Percentiles rank a stretch among this genome's conserved stretches.
Evolutionary conservation across 2,329 filamentous ascomycete genomes (phyloP).

Genomic region (Colletotrichum paranaense): DNA sequence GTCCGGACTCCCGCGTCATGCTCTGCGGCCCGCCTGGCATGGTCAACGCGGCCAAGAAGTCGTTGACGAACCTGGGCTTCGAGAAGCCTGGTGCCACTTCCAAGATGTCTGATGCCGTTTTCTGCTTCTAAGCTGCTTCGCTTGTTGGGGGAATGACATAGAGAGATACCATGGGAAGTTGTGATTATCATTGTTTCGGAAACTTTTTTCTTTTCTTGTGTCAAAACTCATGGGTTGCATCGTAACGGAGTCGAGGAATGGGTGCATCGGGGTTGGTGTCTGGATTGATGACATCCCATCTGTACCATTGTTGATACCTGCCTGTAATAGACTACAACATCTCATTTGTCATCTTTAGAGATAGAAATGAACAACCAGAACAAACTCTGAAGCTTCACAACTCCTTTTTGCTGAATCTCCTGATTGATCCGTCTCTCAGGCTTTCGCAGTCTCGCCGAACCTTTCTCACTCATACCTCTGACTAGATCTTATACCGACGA

Average conservation of each 20-base stretch:
- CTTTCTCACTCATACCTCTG: too few relatives aligned
- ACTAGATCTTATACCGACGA: too few relatives aligned
- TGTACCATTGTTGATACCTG: slow-evolving; percentile 30
- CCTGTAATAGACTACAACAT: slow-evolving; percentile 25
- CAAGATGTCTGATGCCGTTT: slow-evolving; percentile 67
- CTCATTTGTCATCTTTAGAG: slow-evolving; percentile 6
- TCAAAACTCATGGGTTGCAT: slow-evolving; percentile 17
- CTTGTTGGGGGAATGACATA: background rate
- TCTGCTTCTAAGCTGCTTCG: slow-evolving; percentile 56
- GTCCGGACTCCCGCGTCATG: slow-evolving; percentile 61
- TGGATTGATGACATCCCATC: slow-evolving; percentile 16
- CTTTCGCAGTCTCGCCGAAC: too few relatives aligned
- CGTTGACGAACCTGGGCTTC: slow-evolving; percentile 60
- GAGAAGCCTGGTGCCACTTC: slow-evolving; percentile 59
- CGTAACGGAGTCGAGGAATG: slow-evolving; percentile 18
- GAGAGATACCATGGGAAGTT: background rate
- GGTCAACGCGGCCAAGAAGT: slow-evolving; percentile 67
- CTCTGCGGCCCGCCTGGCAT: slow-evolving; percentile 72
- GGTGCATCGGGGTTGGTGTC: slow-evolving; percentile 26
- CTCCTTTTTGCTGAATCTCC: too few relatives aligned
- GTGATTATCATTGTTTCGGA: background rate
- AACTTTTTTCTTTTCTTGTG: background rate
- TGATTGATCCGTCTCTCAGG: too few relatives aligned
- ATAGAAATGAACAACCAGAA: background rate
- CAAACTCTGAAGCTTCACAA: background rate